Base-by-base conservation (phyloP, 495 filamentous ascomycete species). In the Melanomma pulvis-pyrius region DNA sequence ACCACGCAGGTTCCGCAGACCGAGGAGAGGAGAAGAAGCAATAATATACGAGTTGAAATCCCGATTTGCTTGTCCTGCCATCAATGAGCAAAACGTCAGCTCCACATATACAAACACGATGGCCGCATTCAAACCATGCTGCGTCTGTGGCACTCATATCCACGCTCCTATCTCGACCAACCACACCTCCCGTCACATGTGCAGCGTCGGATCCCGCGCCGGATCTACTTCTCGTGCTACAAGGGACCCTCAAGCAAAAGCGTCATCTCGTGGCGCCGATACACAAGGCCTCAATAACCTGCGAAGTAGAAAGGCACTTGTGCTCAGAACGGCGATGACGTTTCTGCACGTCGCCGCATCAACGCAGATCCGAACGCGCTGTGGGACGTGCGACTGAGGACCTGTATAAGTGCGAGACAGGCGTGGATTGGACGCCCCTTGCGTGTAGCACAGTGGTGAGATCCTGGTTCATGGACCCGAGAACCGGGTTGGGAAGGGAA, bases 371-470 rank as follows among this genome's bases (percentile, higher is more conserved):
- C 32, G 17, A 15, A 32, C 22, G 59, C 30, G 4, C 48, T 36
- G 47, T 24, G 46, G 15, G 30, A 62, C 29, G 2, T 39, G 48
- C n/a, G 48, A 48, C 13, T 24, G 21, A 22, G 9, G 25, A 47
- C 24, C 6, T 32, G 50, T 22, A 15, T 12, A n/a, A 44, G 26
- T 6, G 21, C 2, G 34, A 13, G 19, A 41, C 13, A n/a, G 25
- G 48, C 8, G 52, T 17, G 46, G 25, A 64, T 32, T 64, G 51
- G 53, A 30, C 61, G 36, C 41, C 39, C 61, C 53, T 58, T 64
- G 41, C 28, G 36, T 47, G 61, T 57, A 57, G 58, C 61, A 24
- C 25, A 19, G 36, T 59, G 9, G 24, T 28, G 19, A 41, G 41
- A 32, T 49, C 9, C 39, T n/a, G 39, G 26, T 9, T 26, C 1